Conservation (phyloP, 2,329 filamentous ascomycete species). For the Venturia effusa region DNA sequence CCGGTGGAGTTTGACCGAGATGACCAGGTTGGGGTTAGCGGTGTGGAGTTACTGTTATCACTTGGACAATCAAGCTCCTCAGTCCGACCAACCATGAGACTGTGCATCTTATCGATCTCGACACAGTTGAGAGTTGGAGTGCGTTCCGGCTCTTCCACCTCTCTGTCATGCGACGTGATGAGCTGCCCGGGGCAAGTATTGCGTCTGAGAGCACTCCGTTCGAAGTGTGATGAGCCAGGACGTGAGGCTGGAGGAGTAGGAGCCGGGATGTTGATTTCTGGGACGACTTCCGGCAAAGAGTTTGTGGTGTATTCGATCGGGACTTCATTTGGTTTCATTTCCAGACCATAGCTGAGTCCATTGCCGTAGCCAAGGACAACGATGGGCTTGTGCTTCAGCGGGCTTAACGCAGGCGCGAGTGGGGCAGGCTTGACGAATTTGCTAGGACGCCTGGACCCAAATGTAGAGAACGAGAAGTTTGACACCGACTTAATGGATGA, state of each 20-base stretch:
- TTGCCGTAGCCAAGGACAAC: conserved; percentile 29
- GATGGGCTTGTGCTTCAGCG: conserved; percentile 24
- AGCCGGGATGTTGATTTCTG: not conserved
- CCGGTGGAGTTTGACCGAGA: not conserved
- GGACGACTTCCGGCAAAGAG: conserved; percentile 6
- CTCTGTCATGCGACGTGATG: not conserved
- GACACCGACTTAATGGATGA: conserved; percentile 25
- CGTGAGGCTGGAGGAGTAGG: not conserved
- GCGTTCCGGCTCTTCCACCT: not conserved
- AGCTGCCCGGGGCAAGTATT: not conserved
- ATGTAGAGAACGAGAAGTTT: conserved; percentile 21
- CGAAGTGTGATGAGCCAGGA: not conserved
- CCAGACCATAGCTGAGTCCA: conserved; percentile 18
- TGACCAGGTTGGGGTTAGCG: conserved; percentile 3
- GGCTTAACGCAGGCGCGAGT: conserved; percentile 1
- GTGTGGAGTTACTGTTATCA: not conserved
- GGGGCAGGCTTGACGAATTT: conserved; percentile 17
- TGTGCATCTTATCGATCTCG: conserved; percentile 5
- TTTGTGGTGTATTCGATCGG: not conserved
- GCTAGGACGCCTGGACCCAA: conserved; percentile 18
- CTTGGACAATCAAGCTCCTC: conserved; percentile 4
- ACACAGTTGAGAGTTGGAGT: conserved; percentile 2
- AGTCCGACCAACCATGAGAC: not conserved
- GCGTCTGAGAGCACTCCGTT: not conserved
- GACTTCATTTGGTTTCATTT: not conserved